Base-by-base conservation (phyloP, 2,329 filamentous ascomycete genomes). In the Leptographium galeiforme region DNA sequence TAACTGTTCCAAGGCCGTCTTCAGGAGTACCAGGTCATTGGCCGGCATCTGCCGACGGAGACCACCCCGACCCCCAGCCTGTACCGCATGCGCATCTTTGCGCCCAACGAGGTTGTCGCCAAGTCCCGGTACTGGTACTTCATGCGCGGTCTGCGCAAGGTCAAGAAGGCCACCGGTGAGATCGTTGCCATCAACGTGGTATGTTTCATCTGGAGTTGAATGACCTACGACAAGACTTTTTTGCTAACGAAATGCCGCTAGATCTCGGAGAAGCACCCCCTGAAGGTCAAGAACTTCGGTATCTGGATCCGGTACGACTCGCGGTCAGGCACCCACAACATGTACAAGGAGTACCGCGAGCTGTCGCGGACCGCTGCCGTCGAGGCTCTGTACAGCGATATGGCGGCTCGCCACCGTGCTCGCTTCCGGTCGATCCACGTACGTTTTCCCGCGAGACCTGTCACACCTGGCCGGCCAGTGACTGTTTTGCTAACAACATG, bases 111-210 rank as follows among this genome's bases (percentile, higher is more conserved):
- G 68, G 93, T 96, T 65, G 90, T 98, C 68, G 93, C 94, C 72
- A 98, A 98, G 86, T 96, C 90, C 72, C 88, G 93, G 71, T 98
- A 95, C 87, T 98, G 94, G 94, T 98, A 98, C 84, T 98, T 98
- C 84, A 79, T 98, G 75, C 89, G 89, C 76, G 94, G 95, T 82
- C 83, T 98, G 70, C 85, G 88, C 73, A 98, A 98, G 85, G 89
- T 98, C 81, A 98, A 98, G 90, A 98, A 98, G 89, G 86, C 91
- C 71, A 97, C 94, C 71, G 93, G 93, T 75, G 93, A 98, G 85
- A 95, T 98, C 71, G 89, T 98, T 72, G 87, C 82, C 74, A 75
- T 97, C 77, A 97, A 97, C 81, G 79, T 85, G 79, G 91, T 95
- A 84, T 68, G 85, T 59, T 6, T 8, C 12, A 4, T n/a, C 30